Conservation (phyloP, 2,329 filamentous ascomycete genomes). For the Apiospora kogelbergensis region DNA sequence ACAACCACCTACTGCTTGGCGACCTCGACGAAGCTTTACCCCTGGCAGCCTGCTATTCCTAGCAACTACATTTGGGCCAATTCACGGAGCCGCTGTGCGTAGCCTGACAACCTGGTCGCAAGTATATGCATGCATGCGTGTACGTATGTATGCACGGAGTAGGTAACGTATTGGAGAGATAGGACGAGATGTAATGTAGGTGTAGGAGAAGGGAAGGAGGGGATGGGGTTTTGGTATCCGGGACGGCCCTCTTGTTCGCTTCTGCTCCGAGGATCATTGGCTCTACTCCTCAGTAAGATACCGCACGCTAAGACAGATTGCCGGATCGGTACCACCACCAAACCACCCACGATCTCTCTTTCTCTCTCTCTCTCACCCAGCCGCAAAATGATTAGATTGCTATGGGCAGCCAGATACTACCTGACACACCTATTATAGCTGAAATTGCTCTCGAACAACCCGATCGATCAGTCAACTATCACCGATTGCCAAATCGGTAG, state of each 20-base stretch:
- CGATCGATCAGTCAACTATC: background rate
- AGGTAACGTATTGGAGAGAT: background rate
- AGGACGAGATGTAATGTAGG: background rate
- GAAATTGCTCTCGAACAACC: background rate
- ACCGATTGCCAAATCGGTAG: background rate
- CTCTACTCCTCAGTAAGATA: constrained; percentile 12
- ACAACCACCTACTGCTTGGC: background rate
- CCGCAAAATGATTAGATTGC: background rate
- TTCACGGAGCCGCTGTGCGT: background rate
- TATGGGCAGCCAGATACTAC: constrained; percentile 1
- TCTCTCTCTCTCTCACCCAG: background rate
- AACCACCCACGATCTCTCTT: background rate
- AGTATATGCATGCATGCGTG: background rate
- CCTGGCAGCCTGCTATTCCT: background rate
- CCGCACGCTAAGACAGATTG: constrained; percentile 23
- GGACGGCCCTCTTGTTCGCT: constrained; percentile 20
- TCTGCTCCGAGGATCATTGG: constrained; percentile 23
- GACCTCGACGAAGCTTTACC: background rate
- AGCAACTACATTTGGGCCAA: background rate
- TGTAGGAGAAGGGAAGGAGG: too few species aligned
- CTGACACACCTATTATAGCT: background rate
- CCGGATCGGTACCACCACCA: constrained; percentile 18
- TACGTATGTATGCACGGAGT: background rate
- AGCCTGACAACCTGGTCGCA: background rate
- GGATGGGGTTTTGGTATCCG: background rate